Evolutionary conservation across 441 rosid species (phyloP).

Genomic region (Cnidoscolus chayamansa): DNA sequence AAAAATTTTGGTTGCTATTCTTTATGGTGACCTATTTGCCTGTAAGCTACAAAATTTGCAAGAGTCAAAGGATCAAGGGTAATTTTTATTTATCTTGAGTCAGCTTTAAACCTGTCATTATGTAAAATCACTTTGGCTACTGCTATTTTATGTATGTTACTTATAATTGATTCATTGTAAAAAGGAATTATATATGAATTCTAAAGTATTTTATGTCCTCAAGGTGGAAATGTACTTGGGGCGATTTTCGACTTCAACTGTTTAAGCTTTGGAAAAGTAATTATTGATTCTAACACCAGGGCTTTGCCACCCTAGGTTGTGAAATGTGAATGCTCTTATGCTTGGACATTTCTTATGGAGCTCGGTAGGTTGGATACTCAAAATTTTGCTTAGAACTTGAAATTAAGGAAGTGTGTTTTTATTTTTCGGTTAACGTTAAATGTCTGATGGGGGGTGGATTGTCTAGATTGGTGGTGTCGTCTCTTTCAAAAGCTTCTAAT

Average conservation of each 20-base stretch:
- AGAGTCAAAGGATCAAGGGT: slow-evolving; percentile 11
- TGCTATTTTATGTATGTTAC: slow-evolving; percentile 3
- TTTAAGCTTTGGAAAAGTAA: neutral
- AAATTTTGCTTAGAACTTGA: neutral
- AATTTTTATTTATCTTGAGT: neutral
- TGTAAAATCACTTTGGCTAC: slow-evolving; percentile 1
- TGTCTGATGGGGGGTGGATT: neutral
- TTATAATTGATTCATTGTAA: slow-evolving; percentile 1
- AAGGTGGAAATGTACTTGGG: slow-evolving; percentile 1
- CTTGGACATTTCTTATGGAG: neutral
- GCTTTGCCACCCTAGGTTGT: neutral
- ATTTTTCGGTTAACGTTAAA: neutral
- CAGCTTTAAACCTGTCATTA: slow-evolving; percentile 1
- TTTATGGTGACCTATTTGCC: slow-evolving; percentile 3
- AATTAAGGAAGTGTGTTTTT: neutral
- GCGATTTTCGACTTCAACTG: neutral
- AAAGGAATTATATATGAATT: neutral
- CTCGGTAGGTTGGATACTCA: neutral
- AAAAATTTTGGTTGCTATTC: neutral
- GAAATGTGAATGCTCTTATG: neutral
- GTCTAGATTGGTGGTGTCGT: neutral
- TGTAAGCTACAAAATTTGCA: neutral
- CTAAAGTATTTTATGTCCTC: neutral
- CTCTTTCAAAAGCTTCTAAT: no score
- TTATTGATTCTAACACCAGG: neutral